Conservation (phyloP, 1,284 basidiomycete genomes). For the Cutaneotrichosporon mucoides region DNA sequence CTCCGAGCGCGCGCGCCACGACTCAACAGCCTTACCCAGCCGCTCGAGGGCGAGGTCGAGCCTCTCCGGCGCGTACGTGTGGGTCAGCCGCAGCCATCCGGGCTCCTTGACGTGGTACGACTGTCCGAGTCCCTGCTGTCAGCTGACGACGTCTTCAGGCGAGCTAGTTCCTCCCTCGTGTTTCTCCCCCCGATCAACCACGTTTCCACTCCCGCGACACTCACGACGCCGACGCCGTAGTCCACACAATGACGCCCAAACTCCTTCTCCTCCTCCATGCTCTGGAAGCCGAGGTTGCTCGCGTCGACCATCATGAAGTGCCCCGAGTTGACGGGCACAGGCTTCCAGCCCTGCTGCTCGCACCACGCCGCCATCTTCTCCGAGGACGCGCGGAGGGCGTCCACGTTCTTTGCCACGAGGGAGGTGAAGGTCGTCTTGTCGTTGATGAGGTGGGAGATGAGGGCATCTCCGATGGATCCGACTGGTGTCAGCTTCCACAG, state of each 20-base stretch:
- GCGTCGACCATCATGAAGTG: conserved; percentile 22
- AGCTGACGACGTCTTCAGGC: background rate
- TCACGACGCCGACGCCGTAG: conserved; percentile 11
- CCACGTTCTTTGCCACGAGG: conserved; percentile 34
- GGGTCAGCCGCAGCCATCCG: conserved; percentile 19
- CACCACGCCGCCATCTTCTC: conserved; percentile 40
- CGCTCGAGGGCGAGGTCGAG: conserved; percentile 4
- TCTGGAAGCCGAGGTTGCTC: conserved; percentile 7
- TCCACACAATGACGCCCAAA: conserved; percentile 4
- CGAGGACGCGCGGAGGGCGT: conserved; percentile 35
- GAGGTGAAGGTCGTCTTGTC: conserved; percentile 27
- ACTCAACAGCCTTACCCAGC: conserved; percentile 1
- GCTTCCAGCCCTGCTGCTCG: conserved; percentile 34
- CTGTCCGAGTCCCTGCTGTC: conserved; percentile 11
- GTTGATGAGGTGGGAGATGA: conserved; percentile 36
- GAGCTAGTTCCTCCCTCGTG: too few relatives aligned
- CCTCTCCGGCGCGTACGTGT: conserved; percentile 3
- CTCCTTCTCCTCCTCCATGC: conserved; percentile 12
- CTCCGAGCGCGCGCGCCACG: background rate
- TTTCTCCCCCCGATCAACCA: too few relatives aligned
- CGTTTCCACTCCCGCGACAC: background rate
- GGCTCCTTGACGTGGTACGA: conserved; percentile 12
- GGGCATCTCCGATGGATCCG: conserved; percentile 43
- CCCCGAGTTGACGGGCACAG: conserved; percentile 37
- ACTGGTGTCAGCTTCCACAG: conserved; percentile 22